Percentiles rank a stretch among this genome's conserved stretches.
phyloP scores from a whole-genome alignment of 352 stramenopile species.

The Phytophthora litchii region DNA sequence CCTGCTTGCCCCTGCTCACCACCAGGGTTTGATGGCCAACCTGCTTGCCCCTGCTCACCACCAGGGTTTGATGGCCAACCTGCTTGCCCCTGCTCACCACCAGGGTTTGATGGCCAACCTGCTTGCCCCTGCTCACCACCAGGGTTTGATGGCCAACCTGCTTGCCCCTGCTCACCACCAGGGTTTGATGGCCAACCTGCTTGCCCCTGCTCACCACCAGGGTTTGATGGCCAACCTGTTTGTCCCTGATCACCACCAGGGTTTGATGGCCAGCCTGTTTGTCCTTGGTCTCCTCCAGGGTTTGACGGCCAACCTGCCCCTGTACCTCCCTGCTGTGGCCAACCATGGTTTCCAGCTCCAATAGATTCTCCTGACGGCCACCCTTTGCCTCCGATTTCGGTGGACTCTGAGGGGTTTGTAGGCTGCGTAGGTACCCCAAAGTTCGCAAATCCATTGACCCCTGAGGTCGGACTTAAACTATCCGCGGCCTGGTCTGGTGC shows the following conservation, averaged over 20 bases:
- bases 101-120: background rate
- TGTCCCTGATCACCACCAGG: background rate
- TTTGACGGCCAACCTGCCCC: conserved; percentile 1
- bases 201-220: too few relatives aligned
- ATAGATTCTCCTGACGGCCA: background rate
- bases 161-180: too few relatives aligned
- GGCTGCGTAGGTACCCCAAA: conserved; percentile 9
- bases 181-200: too few relatives aligned
- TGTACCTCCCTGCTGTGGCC: background rate
- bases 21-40: too few relatives aligned
- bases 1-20: too few relatives aligned
- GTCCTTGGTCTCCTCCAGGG: conserved; percentile 3
- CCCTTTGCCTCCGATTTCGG: background rate
- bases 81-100: too few relatives aligned
- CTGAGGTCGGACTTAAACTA: conserved; percentile 3
- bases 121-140: too few relatives aligned
- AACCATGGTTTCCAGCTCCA: conserved; percentile 1
- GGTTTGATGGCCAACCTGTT: too few relatives aligned
- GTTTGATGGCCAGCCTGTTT: background rate
- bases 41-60: background rate
- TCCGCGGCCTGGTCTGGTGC: conserved; percentile 8
- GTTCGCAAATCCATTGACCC: conserved; percentile 16
- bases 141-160: too few relatives aligned
- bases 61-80: background rate
- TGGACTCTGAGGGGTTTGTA: background rate